These are phyloP conservation scores for Lachnellula suecica DNA, from an alignment of 2,329 filamentous ascomycete species.

Conservation along the genomic window DNA sequence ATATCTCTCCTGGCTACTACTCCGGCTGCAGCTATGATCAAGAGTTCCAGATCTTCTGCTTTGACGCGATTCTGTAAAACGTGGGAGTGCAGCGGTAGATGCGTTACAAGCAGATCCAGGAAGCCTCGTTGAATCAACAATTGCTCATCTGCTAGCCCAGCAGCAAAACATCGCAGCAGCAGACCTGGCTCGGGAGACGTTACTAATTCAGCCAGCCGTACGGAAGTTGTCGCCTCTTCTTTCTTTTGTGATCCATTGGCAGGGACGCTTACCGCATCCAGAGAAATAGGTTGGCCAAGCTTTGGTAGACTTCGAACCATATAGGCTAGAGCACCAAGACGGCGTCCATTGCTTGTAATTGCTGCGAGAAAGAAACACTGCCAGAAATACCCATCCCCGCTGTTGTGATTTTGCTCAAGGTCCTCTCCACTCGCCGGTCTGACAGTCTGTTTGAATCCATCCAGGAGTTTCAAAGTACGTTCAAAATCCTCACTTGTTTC, in stretches of 20 bases:
- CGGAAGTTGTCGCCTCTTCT: slow-evolving; percentile 40
- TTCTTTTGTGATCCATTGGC: slow-evolving; percentile 27
- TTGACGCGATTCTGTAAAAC: slow-evolving; percentile 77
- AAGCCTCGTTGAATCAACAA: slow-evolving; percentile 92
- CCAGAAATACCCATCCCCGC: slow-evolving; percentile 90
- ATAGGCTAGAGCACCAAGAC: slow-evolving; percentile 86
- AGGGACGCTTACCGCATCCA: slow-evolving; percentile 30
- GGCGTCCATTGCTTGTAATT: slow-evolving; percentile 82
- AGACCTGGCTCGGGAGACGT: slow-evolving; percentile 89
- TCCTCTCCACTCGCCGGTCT: slow-evolving; percentile 51
- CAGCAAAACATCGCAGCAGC: slow-evolving; percentile 86
- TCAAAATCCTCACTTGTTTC: slow-evolving; percentile 98
- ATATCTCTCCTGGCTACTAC: slow-evolving; percentile 91
- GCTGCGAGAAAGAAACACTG: slow-evolving; percentile 94
- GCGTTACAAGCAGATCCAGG: slow-evolving; percentile 85
- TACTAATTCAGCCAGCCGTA: slow-evolving; percentile 62
- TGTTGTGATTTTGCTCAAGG: slow-evolving; percentile 52
- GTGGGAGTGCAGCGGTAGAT: slow-evolving; percentile 80
- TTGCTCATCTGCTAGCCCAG: slow-evolving; percentile 84
- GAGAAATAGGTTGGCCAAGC: slow-evolving; percentile 48
- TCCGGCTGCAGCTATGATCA: slow-evolving; percentile 79
- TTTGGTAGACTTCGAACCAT: slow-evolving; percentile 76
- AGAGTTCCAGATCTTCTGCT: slow-evolving; percentile 72
- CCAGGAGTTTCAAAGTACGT: slow-evolving; percentile 74
- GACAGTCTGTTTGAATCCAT: slow-evolving; percentile 72